Conservation (phyloP, 1,284 basidiomycete genomes). For the Cutaneotrichosporon sp. region DNA sequence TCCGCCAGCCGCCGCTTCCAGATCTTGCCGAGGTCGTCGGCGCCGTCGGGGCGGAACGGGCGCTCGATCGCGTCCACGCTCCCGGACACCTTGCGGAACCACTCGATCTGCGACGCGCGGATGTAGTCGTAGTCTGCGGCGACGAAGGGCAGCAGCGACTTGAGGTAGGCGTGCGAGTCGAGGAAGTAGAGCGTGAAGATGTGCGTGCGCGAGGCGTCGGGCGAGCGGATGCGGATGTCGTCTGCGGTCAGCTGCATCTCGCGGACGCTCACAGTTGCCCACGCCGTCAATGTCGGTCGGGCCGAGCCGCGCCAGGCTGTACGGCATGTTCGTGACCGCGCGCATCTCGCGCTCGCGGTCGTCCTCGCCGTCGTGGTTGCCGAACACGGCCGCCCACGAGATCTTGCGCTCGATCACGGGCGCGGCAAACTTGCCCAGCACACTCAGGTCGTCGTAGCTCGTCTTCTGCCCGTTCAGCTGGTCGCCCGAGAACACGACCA, state of each 20-base stretch:
- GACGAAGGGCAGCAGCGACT: slow-evolving; percentile 56
- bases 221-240: slow-evolving; percentile 47
- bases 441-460: slow-evolving; percentile 80
- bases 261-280: slow-evolving; percentile 67
- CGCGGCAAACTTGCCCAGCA: slow-evolving; percentile 81
- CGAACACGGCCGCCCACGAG: slow-evolving; percentile 87
- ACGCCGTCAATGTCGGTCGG: slow-evolving; percentile 80
- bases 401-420: slow-evolving; percentile 73
- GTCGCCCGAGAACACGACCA: slow-evolving; percentile 86
- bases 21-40: slow-evolving; percentile 65
- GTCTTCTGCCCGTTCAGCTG: slow-evolving; percentile 80
- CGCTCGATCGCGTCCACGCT: slow-evolving; percentile 71
- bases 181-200: slow-evolving; percentile 89
- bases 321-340: slow-evolving; percentile 76
- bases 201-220: slow-evolving; percentile 73
- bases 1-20: slow-evolving; percentile 54
- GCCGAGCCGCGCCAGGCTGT: slow-evolving; percentile 75
- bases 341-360: slow-evolving; percentile 65
- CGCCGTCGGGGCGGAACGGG: slow-evolving; percentile 74
- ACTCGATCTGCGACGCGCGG: slow-evolving; percentile 71
- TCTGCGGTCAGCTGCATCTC: slow-evolving; percentile 56
- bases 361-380: slow-evolving; percentile 86
- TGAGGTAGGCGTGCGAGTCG: slow-evolving; percentile 77
- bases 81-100: slow-evolving; percentile 78
- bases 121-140: slow-evolving; percentile 75